Base-by-base conservation (phyloP, 768 basidiomycete genomes). In the Termitomyces sp. region DNA sequence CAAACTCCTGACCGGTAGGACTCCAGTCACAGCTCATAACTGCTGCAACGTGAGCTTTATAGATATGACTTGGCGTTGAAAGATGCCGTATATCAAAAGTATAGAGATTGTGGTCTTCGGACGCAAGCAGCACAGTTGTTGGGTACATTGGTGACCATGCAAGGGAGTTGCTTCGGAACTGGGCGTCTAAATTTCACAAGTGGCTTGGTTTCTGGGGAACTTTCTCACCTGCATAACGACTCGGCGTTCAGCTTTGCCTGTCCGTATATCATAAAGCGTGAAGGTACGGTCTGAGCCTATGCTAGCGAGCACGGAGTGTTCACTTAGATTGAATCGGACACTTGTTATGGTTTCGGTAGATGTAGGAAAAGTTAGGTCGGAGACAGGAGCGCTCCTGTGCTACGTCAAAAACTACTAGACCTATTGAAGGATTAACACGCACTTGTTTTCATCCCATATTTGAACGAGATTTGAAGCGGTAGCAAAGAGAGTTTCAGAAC, bases 1-100 rank as follows among this genome's bases (percentile, higher is more conserved):
- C 95, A 69, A 98, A 97, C 66, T 94, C 95, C 35, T 88, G 78
- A 11, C 97, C 97, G 0, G 95, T 98, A 0, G 97, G 97, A 58
- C 88, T 88, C 97, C 97, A 98, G 60, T 98, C 96, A 65, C 94
- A 96, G 51, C 86, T 86, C 88, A 94, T 98, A 43, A 97, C 97
- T 3, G 94, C 93, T 0, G 91, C 92, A 20, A 98, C 96, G 69
- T 99, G 97, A 0, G 86, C 94, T 72, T 98, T 98, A 81, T 96
- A 98, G 28, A 98, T 90, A 60, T 96, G 91, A 2, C 85, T 91
- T 4, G 97, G 93, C 2, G 82, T 77, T 13, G 81, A 74, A 24
- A 99, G 79, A 55, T 90, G 83, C 44, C 97, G 84, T 51, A 98
- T 88, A 67, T 99, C 97, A 70, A 97, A 99, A 0, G 97, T 98